Conservation (phyloP, 768 basidiomycete genomes). For the Amanita muscaria region DNA sequence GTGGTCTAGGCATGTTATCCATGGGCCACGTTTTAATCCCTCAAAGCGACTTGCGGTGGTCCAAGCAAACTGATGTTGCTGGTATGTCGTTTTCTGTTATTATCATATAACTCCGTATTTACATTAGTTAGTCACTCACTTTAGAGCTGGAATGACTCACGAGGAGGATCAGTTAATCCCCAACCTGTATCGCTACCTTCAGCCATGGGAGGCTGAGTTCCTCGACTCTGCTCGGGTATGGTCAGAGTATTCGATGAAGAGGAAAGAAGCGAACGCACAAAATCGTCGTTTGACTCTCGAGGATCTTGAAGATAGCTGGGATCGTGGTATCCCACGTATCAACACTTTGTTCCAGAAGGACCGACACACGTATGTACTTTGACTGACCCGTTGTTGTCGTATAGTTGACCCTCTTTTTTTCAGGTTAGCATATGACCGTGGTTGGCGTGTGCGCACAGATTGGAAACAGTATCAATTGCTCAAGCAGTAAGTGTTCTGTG, state of each 20-base stretch:
- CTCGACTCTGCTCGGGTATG: slow-evolving; percentile 97
- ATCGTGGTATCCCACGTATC: slow-evolving; percentile 96
- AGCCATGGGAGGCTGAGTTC: slow-evolving; percentile 98
- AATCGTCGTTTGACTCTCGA: slow-evolving; percentile 95
- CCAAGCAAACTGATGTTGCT: slow-evolving; percentile 95
- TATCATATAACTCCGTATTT: not conserved
- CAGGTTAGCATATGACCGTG: slow-evolving; percentile 94
- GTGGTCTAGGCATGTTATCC: slow-evolving; percentile 96
- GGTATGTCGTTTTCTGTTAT: slow-evolving; percentile 43
- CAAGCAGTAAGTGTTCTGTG: slow-evolving; percentile 57
- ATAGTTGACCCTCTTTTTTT: slow-evolving; percentile 8
- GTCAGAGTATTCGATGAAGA: slow-evolving; percentile 99
- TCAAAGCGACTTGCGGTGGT: slow-evolving; percentile 95
- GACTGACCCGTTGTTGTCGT: not conserved
- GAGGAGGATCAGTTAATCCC: slow-evolving; percentile 94
- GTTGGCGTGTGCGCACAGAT: slow-evolving; percentile 96
- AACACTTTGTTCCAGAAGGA: slow-evolving; percentile 99
- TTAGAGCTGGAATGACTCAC: slow-evolving; percentile 98
- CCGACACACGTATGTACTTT: slow-evolving; percentile 64
- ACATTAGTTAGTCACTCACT: slow-evolving; percentile 70
- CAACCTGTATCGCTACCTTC: slow-evolving; percentile 92
- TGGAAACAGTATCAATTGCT: slow-evolving; percentile 96
- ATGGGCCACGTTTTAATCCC: slow-evolving; percentile 99
- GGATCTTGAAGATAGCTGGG: slow-evolving; percentile 98
- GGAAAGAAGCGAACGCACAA: slow-evolving; percentile 98